phyloP scores from a whole-genome alignment of 768 basidiomycete species.

The Boletellus emodensis region DNA sequence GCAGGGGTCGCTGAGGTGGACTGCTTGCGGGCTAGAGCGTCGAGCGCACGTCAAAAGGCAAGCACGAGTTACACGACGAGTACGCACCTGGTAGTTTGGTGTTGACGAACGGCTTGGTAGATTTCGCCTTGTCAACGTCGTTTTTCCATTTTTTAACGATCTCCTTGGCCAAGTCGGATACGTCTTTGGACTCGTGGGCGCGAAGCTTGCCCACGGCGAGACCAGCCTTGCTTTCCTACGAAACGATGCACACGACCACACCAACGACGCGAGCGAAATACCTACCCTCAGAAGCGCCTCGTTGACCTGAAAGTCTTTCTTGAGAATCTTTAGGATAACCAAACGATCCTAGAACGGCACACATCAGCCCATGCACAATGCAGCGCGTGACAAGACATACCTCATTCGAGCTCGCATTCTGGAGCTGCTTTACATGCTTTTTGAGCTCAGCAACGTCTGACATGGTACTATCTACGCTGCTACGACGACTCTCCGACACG shows the following conservation, averaged over 20 bases:
- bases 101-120: constrained; percentile 20
- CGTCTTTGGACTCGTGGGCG: constrained; percentile 62
- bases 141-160: constrained; percentile 90
- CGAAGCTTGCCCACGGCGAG: constrained; percentile 90
- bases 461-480: constrained; percentile 14
- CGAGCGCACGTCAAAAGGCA: not conserved
- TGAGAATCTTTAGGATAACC: constrained; percentile 56
- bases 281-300: constrained; percentile 73
- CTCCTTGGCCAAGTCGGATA: constrained; percentile 83
- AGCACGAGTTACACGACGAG: not conserved
- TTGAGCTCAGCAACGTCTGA: constrained; percentile 58
- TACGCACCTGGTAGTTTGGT: constrained; percentile 38
- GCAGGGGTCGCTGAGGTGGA: constrained; percentile 40
- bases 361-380: constrained; percentile 29
- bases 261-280: constrained; percentile 17
- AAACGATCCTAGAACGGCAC: constrained; percentile 54
- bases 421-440: constrained; percentile 77
- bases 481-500: constrained; percentile 14
- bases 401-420: constrained; percentile 54
- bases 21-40: constrained; percentile 26
- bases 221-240: constrained; percentile 86
- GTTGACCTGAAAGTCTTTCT: constrained; percentile 63
- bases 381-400: constrained; percentile 42
- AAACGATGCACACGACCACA: constrained; percentile 6
- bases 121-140: constrained; percentile 72